phyloP scores from a whole-genome alignment of 257 asterid species.

The Voacanga thouarsii region DNA sequence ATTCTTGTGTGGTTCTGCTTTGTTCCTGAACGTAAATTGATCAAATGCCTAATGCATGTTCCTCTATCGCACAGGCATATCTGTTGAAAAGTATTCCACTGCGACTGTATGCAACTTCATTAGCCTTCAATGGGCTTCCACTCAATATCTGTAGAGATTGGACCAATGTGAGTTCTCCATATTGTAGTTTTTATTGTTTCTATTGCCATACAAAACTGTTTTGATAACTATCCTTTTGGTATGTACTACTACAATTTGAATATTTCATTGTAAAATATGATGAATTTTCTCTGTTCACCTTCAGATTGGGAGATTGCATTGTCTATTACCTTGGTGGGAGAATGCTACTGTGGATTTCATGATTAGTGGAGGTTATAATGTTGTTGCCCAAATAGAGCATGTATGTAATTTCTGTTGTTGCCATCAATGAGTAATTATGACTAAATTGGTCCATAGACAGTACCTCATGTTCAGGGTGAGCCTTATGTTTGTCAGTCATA shows the following conservation, averaged over 20 bases:
- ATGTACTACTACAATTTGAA: slow-evolving; percentile 7
- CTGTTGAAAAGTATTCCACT: slow-evolving; percentile 62
- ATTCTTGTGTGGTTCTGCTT: background rate
- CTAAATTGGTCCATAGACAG: background rate
- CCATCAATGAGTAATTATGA: background rate
- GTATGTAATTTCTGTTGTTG: slow-evolving; percentile 26
- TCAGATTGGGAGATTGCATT: slow-evolving; percentile 87
- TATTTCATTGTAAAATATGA: background rate
- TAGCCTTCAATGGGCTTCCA: slow-evolving; percentile 53
- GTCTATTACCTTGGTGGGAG: slow-evolving; percentile 93
- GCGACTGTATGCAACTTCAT: slow-evolving; percentile 66
- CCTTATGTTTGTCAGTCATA: background rate
- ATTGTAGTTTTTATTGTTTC: background rate
- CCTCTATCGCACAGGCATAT: slow-evolving; percentile 48
- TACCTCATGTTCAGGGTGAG: background rate
- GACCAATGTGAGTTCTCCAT: slow-evolving; percentile 60
- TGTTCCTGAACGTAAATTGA: background rate
- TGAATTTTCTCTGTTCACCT: slow-evolving; percentile 7
- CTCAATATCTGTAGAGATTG: slow-evolving; percentile 64
- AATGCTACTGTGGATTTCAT: slow-evolving; percentile 86
- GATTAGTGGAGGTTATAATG: slow-evolving; percentile 87
- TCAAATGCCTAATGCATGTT: slow-evolving; percentile 15
- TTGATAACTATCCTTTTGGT: background rate
- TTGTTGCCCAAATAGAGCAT: slow-evolving; percentile 46
- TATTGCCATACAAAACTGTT: background rate